These are phyloP conservation scores for Aspergillus brasiliensis DNA, from an alignment of 2,329 filamentous ascomycete species.

Conservation along the genomic window DNA sequence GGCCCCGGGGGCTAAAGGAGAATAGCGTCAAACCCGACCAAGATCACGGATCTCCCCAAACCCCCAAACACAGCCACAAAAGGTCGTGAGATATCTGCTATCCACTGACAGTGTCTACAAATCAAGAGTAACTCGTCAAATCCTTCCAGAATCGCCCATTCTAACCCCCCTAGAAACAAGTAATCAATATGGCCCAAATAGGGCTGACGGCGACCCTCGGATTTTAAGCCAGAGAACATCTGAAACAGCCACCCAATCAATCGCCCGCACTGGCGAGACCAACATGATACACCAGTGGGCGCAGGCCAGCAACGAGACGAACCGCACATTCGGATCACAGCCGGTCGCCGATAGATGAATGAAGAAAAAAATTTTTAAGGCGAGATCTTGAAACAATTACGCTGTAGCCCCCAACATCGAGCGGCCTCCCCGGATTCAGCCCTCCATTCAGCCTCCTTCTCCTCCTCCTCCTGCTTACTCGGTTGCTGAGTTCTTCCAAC, in stretches of 20 bases:
- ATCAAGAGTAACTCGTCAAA: not conserved
- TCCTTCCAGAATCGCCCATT: not conserved
- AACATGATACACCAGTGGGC: not conserved
- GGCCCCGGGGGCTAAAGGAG: not conserved
- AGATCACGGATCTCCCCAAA: not conserved
- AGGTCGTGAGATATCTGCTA: not conserved
- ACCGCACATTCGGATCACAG: not conserved
- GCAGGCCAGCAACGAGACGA: not conserved
- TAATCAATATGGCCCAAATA: not conserved
- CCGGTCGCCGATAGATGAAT: conserved; percentile 9
- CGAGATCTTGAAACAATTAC: conserved; percentile 1
- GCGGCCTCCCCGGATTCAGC: not conserved
- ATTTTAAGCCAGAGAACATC: not conserved
- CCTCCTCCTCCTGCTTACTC: not conserved
- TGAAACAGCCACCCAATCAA: not conserved
- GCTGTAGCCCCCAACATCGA: not conserved
- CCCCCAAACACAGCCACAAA: not conserved
- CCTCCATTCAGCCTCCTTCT: not conserved
- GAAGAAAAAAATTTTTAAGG: not conserved
- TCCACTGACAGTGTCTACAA: not conserved
- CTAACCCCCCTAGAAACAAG: not conserved
- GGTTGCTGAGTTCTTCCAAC: not conserved
- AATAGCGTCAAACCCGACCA: not conserved
- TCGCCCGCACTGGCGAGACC: not conserved
- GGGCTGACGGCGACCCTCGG: not conserved